Base-by-base conservation (phyloP, 1,284 basidiomycete species). In the Ustilago esculenta region DNA sequence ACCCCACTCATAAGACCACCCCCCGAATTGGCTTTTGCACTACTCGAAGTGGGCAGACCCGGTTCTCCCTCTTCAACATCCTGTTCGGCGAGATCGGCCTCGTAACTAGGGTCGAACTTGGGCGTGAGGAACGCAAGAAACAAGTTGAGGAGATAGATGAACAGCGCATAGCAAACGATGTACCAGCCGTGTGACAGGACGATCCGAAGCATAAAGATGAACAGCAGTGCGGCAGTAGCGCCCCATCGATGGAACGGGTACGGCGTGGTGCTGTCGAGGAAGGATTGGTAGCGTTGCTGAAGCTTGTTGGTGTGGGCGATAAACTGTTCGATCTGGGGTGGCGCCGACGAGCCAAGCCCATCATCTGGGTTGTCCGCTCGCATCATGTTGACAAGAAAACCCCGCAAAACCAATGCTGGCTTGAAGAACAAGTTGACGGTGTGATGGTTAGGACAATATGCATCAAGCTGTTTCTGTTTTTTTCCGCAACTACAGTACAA, bases 51-150 rank as follows among this genome's bases (percentile, higher is more conserved):
- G 40, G 75, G 83, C 51, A 84, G 57, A 0, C 82, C 83, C 0
- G 85, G 77, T n/a, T 90, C 92, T 20, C 94, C 95, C 77, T 93
- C 94, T 80, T 98, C 95, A 17, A 97, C 90, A 78, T 98, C 94
- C 79, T 95, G 92, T 6, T 92, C 94, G 51, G 92, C 87, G 3
- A 97, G 85, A 83, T 99, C 96, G 39, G 91, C 91, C 72, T 95
- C 91, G 33, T 97, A 85, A 1, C 92, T 94, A 0, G 96, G 95
- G 84, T 99, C 96, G 83, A 98, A 98, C 82, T 90, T 92, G 34
- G 93, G 92, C 84, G 92, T 91, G 6, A 94, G 85, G 85, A 94
- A 94, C 7, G 90, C 91, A 64, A 93, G 85, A 34, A 94, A 87
- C 48, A 94, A 83, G 83, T 84, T 82, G 67, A 81, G 68, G 29